These are phyloP conservation scores for Penicillium olsonii DNA, from an alignment of 2,329 filamentous ascomycete species.

Conservation along the genomic window DNA sequence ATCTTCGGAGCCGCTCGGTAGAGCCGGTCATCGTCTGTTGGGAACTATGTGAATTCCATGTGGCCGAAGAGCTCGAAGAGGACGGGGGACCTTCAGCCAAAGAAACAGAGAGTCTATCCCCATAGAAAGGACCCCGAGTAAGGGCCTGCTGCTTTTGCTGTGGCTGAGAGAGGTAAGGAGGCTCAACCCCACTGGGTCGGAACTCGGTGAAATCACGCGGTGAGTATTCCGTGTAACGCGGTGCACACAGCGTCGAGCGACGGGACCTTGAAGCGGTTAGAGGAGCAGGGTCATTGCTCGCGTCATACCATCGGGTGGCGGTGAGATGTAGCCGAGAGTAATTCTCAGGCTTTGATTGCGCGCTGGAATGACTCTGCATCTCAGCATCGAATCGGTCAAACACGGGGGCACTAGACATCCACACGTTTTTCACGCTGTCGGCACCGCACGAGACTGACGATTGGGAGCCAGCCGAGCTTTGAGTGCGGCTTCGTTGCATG, in stretches of 20 bases:
- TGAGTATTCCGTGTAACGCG: conserved; percentile 24
- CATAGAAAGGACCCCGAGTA: conserved; percentile 11
- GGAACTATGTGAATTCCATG: conserved; percentile 4
- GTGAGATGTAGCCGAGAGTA: conserved; percentile 15
- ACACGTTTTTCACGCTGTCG: conserved; percentile 12
- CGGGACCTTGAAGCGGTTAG: conserved; percentile 10
- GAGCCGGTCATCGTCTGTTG: neutral
- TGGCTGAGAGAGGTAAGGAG: conserved; percentile 1
- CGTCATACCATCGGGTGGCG: conserved; percentile 19
- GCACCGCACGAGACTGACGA: conserved; percentile 22
- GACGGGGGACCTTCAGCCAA: conserved; percentile 2
- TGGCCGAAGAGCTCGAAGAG: conserved; percentile 6
- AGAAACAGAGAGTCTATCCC: conserved; percentile 11
- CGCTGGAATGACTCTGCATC: conserved; percentile 21
- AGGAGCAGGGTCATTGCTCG: conserved; percentile 10
- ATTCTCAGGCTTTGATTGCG: conserved; percentile 18
- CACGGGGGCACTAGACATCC: conserved; percentile 3
- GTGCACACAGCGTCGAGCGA: conserved; percentile 26
- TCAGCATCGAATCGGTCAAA: conserved; percentile 5
- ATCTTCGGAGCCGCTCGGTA: conserved; percentile 9
- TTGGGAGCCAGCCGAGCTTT: conserved; percentile 31
- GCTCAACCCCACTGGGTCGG: neutral
- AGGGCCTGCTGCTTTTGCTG: conserved; percentile 1
- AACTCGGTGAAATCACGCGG: conserved; percentile 1
- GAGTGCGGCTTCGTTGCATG: conserved; percentile 24